Conservation (phyloP, 352 stramenopile species). For the Globisporangium nodosum region DNA sequence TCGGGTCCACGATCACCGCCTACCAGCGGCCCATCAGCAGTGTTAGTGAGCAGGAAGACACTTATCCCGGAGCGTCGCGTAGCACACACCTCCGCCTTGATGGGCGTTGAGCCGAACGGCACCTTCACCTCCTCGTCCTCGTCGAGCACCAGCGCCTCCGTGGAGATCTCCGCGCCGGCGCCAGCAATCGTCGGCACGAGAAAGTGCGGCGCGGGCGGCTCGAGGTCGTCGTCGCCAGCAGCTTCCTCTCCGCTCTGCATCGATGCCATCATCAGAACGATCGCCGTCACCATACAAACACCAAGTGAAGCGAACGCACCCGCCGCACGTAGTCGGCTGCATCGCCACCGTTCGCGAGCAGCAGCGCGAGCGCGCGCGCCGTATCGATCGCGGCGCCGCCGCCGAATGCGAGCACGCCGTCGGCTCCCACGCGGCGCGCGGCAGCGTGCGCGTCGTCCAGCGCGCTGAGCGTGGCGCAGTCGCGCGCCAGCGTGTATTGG, state of each 20-base stretch:
- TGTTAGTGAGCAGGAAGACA: neutral
- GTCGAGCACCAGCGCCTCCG: conserved; percentile 46
- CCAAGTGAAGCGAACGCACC: neutral
- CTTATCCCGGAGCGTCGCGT: no score
- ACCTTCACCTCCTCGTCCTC: conserved; percentile 60
- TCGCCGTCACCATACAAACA: no score
- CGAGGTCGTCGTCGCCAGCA: conserved; percentile 10
- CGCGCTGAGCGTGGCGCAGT: conserved; percentile 53
- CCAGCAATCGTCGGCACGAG: conserved; percentile 61
- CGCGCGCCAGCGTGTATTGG: conserved; percentile 62
- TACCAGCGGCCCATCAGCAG: conserved; percentile 5
- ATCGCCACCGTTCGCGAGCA: conserved; percentile 39
- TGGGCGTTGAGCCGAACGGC: conserved; percentile 31
- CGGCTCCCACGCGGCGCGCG: conserved; percentile 51
- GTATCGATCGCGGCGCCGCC: conserved; percentile 62
- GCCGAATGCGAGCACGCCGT: conserved; percentile 66
- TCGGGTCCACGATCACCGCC: conserved; percentile 64
- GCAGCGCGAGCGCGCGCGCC: conserved; percentile 43
- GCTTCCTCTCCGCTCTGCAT: neutral
- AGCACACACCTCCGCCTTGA: conserved; percentile 33
- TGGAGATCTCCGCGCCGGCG: conserved; percentile 48
- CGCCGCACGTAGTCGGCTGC: conserved; percentile 25
- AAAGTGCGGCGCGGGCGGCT: conserved; percentile 31
- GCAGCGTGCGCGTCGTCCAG: conserved; percentile 51
- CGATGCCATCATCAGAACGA: no score